Evolutionary conservation across 805 yeast genomes (phyloP).

Genomic region (Candida railenensis): DNA sequence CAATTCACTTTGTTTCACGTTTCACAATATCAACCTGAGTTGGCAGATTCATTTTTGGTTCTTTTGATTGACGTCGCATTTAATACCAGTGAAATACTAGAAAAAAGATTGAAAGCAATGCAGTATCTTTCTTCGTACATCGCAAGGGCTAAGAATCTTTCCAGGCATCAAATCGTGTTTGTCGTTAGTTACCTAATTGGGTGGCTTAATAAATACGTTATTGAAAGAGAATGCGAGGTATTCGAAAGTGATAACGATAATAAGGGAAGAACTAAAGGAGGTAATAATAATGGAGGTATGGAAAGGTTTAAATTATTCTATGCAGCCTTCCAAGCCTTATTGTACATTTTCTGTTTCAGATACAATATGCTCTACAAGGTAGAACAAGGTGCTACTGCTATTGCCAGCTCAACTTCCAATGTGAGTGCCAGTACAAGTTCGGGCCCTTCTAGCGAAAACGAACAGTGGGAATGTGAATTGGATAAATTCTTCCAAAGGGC

Average conservation of each 20-base stretch:
- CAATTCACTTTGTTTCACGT: slow-evolving; percentile 82
- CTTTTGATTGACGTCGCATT: slow-evolving; percentile 81
- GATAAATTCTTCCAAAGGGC: slow-evolving; percentile 87
- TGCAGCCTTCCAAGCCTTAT: slow-evolving; percentile 84
- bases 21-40: slow-evolving; percentile 77
- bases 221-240: slow-evolving; percentile 84
- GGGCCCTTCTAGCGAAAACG: slow-evolving; percentile 13
- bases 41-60: slow-evolving; percentile 82
- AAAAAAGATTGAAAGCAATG: slow-evolving; percentile 81
- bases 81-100: slow-evolving; percentile 62
- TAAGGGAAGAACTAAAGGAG: slow-evolving; percentile 7
- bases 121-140: slow-evolving; percentile 89
- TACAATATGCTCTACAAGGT: slow-evolving; percentile 54
- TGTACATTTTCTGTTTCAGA: slow-evolving; percentile 91
- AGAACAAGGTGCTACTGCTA: slow-evolving; percentile 7
- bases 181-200: slow-evolving; percentile 79
- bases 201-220: slow-evolving; percentile 80
- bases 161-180: slow-evolving; percentile 71
- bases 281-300: slow-evolving; percentile 58
- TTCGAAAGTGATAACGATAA: slow-evolving; percentile 32
- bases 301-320: slow-evolving; percentile 87
- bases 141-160: slow-evolving; percentile 77
- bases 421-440: background rate
- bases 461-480: slow-evolving; percentile 73
- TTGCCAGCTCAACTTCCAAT: background rate